Evolutionary conservation across 1,139 yeast genomes (phyloP).

Genomic region (Saccharomyces hybrid): DNA sequence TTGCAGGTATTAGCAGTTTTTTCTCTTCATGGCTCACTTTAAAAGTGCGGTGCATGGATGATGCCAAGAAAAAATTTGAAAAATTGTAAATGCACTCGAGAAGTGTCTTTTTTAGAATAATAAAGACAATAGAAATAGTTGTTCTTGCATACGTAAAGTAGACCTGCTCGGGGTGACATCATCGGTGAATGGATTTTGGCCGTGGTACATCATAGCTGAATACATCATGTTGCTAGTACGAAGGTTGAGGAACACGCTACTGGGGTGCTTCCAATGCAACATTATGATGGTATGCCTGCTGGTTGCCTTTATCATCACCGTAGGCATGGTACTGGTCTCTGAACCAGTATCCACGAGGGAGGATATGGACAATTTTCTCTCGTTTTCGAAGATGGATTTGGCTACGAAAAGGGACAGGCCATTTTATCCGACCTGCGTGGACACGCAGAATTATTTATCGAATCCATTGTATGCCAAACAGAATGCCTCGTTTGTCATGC

Average conservation of each 20-base stretch:
- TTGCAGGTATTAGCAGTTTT: not conserved
- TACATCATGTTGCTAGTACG: not conserved
- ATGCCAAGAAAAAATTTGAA: not conserved
- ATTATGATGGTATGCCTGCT: slow-evolving; percentile 4
- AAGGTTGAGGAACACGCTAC: not conserved
- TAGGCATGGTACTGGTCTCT: not conserved
- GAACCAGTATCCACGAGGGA: not conserved
- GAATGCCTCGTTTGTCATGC: slow-evolving; percentile 73
- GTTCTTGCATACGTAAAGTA: not conserved
- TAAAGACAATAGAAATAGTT: not conserved
- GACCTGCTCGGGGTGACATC: not conserved
- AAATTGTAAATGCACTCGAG: not conserved
- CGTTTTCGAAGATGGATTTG: slow-evolving; percentile 16
- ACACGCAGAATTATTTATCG: slow-evolving; percentile 30
- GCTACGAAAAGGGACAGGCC: slow-evolving; percentile 26
- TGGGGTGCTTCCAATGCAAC: not conserved
- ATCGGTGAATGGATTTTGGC: not conserved
- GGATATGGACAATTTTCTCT: not conserved
- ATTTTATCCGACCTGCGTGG: slow-evolving; percentile 48
- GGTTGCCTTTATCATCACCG: slow-evolving; percentile 7
- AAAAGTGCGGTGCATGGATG: not conserved
- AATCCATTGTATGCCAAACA: slow-evolving; percentile 36
- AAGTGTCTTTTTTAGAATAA: not conserved
- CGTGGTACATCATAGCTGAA: not conserved
- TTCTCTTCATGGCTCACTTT: not conserved